A percentile compares a stretch with the other conserved stretches of the same genome.
These are phyloP conservation scores for Plasmodium coatneyi DNA, from an alignment of 169 alveolate genomes.

Conservation along the genomic window DNA sequence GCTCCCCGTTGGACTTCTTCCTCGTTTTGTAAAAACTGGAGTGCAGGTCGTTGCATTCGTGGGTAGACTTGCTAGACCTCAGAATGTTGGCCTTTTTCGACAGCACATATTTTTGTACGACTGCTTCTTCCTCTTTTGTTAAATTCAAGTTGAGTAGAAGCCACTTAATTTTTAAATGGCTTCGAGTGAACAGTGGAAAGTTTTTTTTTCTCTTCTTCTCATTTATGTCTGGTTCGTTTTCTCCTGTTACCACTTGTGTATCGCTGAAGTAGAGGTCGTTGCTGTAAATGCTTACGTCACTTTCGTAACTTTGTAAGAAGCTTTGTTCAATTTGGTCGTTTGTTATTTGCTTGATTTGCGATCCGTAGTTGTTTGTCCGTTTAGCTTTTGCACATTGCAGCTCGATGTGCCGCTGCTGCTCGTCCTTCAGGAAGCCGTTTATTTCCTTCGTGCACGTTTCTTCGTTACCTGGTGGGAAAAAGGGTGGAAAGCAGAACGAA, in stretches of 20 bases:
- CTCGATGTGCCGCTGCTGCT: conserved; percentile 3
- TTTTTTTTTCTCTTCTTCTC: conserved; percentile 27
- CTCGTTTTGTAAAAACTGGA: neutral
- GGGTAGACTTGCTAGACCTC: conserved; percentile 8
- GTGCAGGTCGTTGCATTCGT: neutral
- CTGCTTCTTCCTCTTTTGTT: conserved; percentile 58
- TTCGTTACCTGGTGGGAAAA: conserved; percentile 15
- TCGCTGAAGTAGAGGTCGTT: conserved; percentile 49
- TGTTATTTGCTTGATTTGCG: conserved; percentile 12
- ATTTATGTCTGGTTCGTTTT: neutral
- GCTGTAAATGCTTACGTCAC: conserved; percentile 68
- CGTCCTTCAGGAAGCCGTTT: conserved; percentile 40
- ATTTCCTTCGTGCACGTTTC: conserved; percentile 27
- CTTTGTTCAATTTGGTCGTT: neutral
- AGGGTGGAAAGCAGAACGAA: neutral
- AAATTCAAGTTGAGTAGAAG: conserved; percentile 50
- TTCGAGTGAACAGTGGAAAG: neutral
- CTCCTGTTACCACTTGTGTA: conserved; percentile 41
- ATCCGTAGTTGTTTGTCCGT: conserved; percentile 1
- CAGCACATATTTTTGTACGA: conserved; percentile 48
- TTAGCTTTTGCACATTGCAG: neutral
- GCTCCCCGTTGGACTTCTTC: neutral
- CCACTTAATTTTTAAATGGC: conserved; percentile 69
- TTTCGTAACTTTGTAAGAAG: conserved; percentile 35
- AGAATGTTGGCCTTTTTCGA: conserved; percentile 10